These are phyloP conservation scores for Penicillium silybi DNA, from an alignment of 495 filamentous ascomycete species.

Conservation along the genomic window DNA sequence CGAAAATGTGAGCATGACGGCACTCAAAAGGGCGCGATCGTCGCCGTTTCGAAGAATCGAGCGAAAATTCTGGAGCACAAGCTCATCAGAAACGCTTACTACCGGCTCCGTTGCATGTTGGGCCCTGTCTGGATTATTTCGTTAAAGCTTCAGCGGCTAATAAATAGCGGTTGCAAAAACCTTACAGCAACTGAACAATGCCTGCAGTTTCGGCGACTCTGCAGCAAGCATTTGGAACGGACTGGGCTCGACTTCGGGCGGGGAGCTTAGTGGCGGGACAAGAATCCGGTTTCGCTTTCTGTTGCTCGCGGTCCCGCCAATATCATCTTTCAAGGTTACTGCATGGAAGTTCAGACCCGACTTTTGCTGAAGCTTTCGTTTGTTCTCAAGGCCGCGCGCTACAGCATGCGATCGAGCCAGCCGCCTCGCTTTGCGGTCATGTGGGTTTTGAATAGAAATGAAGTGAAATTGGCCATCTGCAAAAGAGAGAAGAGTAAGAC, in stretches of 20 bases:
- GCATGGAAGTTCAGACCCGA: constrained; percentile 25
- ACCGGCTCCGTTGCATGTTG: constrained; percentile 25
- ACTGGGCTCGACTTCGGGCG: constrained; percentile 8
- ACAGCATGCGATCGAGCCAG: constrained; percentile 34
- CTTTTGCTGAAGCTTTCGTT: constrained; percentile 28
- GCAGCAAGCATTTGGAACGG: constrained; percentile 28
- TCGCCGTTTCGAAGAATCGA: constrained; percentile 27
- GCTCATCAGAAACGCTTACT: constrained; percentile 31
- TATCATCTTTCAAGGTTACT: constrained; percentile 1
- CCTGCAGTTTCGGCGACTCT: constrained; percentile 28
- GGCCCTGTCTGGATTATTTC: constrained; percentile 7
- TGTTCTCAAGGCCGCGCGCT: constrained; percentile 26
- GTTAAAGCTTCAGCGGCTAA: neutral
- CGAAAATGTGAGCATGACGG: constrained; percentile 33
- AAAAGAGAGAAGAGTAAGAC: neutral
- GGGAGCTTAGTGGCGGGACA: neutral
- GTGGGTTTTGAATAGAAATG: constrained; percentile 23
- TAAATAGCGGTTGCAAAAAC: neutral
- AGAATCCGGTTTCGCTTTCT: neutral
- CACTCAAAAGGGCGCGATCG: constrained; percentile 34
- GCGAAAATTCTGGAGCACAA: constrained; percentile 32
- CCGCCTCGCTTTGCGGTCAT: constrained; percentile 17
- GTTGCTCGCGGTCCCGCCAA: neutral
- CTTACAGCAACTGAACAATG: constrained; percentile 28
- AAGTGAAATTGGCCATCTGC: constrained; percentile 20